A percentile compares a stretch with the other conserved stretches of the same genome.
phyloP scores from a whole-genome alignment of 805 yeast species.

The Peterozyma xylosa region DNA sequence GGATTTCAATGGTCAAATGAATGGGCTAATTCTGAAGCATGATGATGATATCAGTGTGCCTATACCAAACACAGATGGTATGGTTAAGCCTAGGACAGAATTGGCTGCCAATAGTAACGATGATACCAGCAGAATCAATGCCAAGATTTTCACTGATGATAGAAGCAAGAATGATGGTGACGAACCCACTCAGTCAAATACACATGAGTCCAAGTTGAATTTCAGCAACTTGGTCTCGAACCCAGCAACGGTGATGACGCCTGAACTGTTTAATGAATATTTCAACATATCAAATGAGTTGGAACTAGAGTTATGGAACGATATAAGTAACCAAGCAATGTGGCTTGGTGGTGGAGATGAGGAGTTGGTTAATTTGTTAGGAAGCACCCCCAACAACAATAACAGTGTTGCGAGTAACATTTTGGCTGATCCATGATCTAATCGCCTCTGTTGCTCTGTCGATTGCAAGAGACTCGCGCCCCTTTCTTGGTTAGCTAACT shows the following conservation, averaged over 20 bases:
- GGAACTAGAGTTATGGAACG: slow-evolving; percentile 64
- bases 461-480: no score
- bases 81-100: background rate
- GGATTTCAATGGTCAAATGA: slow-evolving; percentile 64
- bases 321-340: slow-evolving; percentile 67
- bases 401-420: no score
- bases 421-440: no score
- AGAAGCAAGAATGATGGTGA: slow-evolving; percentile 1
- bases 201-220: no score
- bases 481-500: no score
- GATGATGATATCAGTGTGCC: slow-evolving; percentile 35
- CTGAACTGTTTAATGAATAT: slow-evolving; percentile 7
- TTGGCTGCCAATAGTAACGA: slow-evolving; percentile 1
- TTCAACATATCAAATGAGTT: slow-evolving; percentile 13
- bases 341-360: slow-evolving; percentile 52
- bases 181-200: no score
- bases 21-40: slow-evolving; percentile 46
- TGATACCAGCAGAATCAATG: background rate
- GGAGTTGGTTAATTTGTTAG: slow-evolving; percentile 18
- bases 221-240: no score
- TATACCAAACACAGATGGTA: slow-evolving; percentile 11
- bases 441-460: no score
- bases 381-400: background rate
- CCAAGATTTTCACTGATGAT: background rate
- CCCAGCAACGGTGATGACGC: slow-evolving; percentile 5